Conservation (phyloP, 208 protist genomes). For the Phytomonas sp. region DNA sequence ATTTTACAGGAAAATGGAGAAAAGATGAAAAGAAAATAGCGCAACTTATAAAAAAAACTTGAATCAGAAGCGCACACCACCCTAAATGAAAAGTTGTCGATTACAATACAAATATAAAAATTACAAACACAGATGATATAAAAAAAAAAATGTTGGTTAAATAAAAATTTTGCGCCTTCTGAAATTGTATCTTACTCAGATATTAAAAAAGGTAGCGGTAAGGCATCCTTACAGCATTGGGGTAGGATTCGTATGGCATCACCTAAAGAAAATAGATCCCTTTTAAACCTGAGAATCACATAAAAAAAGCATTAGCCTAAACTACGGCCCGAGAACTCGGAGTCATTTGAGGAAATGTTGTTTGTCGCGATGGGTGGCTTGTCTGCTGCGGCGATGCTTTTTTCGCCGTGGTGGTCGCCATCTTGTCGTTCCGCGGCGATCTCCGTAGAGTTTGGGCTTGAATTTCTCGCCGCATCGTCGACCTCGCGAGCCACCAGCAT, state of each 20-base stretch:
- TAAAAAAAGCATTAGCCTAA: not conserved
- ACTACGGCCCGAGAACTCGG: not conserved
- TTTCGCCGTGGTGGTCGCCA: constrained; percentile 19
- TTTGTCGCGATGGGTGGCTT: not conserved
- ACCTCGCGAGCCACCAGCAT: constrained; percentile 18
- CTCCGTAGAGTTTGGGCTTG: not conserved
- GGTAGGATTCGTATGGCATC: not conserved
- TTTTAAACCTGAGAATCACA: not conserved
- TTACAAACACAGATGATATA: not conserved
- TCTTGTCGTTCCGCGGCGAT: not conserved
- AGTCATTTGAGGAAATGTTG: not conserved
- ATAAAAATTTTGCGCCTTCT: not conserved
- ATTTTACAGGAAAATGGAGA: not conserved
- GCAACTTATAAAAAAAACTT: not conserved
- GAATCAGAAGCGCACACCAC: not conserved
- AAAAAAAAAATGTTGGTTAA: not conserved
- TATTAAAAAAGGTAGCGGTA: not conserved
- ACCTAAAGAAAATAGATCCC: not conserved
- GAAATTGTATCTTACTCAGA: not conserved
- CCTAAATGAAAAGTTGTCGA: not conserved
- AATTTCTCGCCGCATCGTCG: not conserved
- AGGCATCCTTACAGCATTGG: not conserved
- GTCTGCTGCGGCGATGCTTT: constrained; percentile 6
- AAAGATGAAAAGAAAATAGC: not conserved
- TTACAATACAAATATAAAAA: not conserved